Conservation (phyloP, 208 protist species). For the Leishmania major region DNA sequence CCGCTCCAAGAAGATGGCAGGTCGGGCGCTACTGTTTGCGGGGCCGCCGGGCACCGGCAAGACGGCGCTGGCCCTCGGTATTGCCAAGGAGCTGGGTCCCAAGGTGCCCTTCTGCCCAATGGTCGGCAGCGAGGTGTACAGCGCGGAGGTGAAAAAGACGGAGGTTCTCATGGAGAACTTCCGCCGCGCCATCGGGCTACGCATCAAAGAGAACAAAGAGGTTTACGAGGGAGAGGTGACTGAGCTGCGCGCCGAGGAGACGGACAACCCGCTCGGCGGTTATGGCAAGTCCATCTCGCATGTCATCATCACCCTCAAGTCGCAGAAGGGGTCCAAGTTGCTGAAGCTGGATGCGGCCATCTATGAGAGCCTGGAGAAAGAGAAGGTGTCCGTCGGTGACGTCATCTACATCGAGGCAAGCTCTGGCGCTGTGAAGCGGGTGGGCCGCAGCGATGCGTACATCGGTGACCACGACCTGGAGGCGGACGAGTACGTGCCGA, state of each 20-base stretch:
- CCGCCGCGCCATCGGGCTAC: conserved; percentile 98
- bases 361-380: conserved; percentile 99
- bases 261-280: conserved; percentile 97
- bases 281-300: conserved; percentile 98
- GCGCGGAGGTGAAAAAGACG: conserved; percentile 99
- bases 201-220: conserved; percentile 99
- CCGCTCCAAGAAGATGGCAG: conserved; percentile 99
- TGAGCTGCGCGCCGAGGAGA: conserved; percentile 98
- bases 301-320: conserved; percentile 99
- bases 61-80: conserved; percentile 97
- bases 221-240: conserved; percentile 99
- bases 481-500: conserved; percentile 99
- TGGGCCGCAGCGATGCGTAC: conserved; percentile 96
- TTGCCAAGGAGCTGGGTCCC: conserved; percentile 98
- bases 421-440: conserved; percentile 97
- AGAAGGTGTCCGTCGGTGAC: conserved; percentile 98
- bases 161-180: conserved; percentile 99
- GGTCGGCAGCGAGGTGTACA: conserved; percentile 99
- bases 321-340: conserved; percentile 98
- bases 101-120: conserved; percentile 99
- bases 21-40: conserved; percentile 99
- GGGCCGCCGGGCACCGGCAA: conserved; percentile 99
- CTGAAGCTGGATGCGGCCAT: conserved; percentile 99
- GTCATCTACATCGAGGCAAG: conserved; percentile 99
- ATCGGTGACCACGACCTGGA: conserved; percentile 97